phyloP scores from a whole-genome alignment of 2,329 filamentous ascomycete species.

The Sclerotinia sclerotiorum region DNA sequence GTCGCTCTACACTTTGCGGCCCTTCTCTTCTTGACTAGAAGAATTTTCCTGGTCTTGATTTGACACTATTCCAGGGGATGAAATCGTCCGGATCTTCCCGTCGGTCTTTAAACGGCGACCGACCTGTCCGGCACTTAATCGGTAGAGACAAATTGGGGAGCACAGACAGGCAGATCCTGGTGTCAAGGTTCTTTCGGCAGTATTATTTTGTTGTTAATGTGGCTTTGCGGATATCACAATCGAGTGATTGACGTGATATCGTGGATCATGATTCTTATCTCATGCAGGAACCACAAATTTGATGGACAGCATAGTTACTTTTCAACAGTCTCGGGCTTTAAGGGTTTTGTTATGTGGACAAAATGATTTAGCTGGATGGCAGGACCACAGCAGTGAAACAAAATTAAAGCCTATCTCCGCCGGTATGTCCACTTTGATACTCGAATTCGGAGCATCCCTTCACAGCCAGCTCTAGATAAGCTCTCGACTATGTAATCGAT shows the following conservation, averaged over 20 bases:
- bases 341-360: not conserved
- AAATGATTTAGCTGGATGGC: not conserved
- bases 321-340: not conserved
- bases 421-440: not conserved
- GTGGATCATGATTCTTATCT: not conserved
- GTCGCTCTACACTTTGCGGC: too few species aligned
- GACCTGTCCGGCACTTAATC: not conserved
- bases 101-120: not conserved
- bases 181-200: not conserved
- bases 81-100: not conserved
- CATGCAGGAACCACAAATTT: not conserved
- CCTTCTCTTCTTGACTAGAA: too few species aligned
- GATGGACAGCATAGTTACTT: not conserved
- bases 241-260: not conserved
- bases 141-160: not conserved
- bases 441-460: too few species aligned
- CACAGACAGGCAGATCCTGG: not conserved
- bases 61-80: too few species aligned
- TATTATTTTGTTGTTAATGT: not conserved
- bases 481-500: not conserved
- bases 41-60: too few species aligned
- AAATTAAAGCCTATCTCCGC: not conserved
- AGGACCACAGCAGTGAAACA: not conserved
- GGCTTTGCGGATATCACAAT: constrained; percentile 1
- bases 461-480: not conserved